Evolutionary conservation across 495 filamentous ascomycete species (phyloP).

Genomic region (Tuber magnatum): DNA sequence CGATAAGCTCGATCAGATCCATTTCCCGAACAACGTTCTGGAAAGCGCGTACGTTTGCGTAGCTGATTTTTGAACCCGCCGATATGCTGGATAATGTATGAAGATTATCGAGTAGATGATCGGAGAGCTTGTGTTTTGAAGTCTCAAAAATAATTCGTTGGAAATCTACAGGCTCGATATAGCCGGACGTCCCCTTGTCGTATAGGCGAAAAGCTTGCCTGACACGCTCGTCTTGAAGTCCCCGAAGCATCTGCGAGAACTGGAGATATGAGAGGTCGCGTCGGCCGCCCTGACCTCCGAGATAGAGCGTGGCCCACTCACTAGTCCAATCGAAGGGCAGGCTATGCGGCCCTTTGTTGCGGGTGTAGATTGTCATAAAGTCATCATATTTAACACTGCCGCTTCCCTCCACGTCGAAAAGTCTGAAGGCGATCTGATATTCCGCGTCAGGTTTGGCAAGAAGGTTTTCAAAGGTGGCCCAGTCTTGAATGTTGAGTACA

Average conservation of each 20-base stretch:
- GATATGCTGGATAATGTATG: slow-evolving; percentile 94
- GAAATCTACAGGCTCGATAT: slow-evolving; percentile 92
- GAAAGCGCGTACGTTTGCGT: slow-evolving; percentile 93
- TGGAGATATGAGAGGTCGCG: slow-evolving; percentile 92
- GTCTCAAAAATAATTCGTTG: slow-evolving; percentile 92
- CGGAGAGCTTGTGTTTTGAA: slow-evolving; percentile 91
- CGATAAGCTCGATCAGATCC: slow-evolving; percentile 89
- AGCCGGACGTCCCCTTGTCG: slow-evolving; percentile 92
- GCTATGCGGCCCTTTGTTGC: slow-evolving; percentile 68
- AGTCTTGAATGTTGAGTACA: slow-evolving; percentile 71
- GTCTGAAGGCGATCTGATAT: slow-evolving; percentile 95
- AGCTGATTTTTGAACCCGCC: slow-evolving; percentile 84
- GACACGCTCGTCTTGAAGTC: slow-evolving; percentile 89
- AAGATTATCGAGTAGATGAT: slow-evolving; percentile 89
- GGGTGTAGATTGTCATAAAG: slow-evolving; percentile 70
- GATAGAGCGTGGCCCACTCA: slow-evolving; percentile 93
- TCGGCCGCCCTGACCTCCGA: slow-evolving; percentile 71
- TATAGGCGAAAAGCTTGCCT: slow-evolving; percentile 88
- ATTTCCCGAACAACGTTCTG: slow-evolving; percentile 95
- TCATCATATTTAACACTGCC: slow-evolving; percentile 81
- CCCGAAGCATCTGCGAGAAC: slow-evolving; percentile 96
- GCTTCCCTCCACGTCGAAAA: slow-evolving; percentile 78
- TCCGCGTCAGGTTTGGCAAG: slow-evolving; percentile 92
- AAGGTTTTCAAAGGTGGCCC: slow-evolving; percentile 87
- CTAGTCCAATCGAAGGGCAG: slow-evolving; percentile 96